Conservation (phyloP, 257 asterid genomes). For the Salvia miltiorrhiza region DNA sequence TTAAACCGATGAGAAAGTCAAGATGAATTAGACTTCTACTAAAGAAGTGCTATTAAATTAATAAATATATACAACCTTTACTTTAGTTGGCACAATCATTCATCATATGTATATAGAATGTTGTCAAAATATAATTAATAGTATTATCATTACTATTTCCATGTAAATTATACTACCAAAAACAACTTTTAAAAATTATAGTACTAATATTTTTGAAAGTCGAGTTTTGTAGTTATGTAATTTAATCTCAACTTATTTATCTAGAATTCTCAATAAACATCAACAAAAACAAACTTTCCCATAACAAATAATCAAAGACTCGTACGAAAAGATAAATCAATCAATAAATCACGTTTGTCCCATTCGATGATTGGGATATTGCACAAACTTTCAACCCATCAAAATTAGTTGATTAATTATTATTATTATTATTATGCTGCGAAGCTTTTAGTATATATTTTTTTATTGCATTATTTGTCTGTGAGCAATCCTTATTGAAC, state of each 20-base stretch:
- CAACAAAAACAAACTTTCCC: background rate
- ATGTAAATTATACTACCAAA: no score
- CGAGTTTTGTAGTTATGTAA: background rate
- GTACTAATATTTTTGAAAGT: background rate
- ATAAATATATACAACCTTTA: no score
- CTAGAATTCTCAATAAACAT: background rate
- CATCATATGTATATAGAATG: no score
- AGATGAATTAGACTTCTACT: background rate
- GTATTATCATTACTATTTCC: no score
- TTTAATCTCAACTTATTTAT: background rate
- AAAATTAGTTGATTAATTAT: background rate
- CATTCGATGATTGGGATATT: conserved; percentile 13
- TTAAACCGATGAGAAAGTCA: background rate
- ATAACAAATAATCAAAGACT: background rate
- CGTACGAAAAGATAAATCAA: background rate
- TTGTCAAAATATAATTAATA: no score
- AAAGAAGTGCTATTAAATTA: no score
- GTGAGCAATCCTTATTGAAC: conserved; percentile 10
- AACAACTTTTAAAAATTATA: no score
- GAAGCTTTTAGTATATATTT: background rate
- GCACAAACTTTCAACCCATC: conserved; percentile 2
- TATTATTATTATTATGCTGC: background rate
- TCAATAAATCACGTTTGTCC: background rate
- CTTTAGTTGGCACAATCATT: no score
- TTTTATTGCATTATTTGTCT: conserved; percentile 24